These are phyloP conservation scores for Arachis hypogaea DNA, from an alignment of 306 rosid genomes.

Conservation along the genomic window DNA sequence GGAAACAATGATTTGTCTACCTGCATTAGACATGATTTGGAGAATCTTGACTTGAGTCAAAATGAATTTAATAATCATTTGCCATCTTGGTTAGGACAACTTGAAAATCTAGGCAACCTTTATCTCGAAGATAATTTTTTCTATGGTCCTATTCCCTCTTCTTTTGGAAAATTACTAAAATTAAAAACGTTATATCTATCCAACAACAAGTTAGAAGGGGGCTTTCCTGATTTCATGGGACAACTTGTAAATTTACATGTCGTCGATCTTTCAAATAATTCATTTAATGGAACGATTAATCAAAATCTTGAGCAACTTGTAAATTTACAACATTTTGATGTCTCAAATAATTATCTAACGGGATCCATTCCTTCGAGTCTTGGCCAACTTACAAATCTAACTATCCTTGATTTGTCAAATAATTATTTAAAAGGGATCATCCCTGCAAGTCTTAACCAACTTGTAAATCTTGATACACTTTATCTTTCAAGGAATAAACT, in stretches of 20 bases:
- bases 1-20: not conserved
- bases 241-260: not conserved
- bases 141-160: not conserved
- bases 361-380: not conserved
- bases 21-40: not conserved
- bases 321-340: not conserved
- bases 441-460: not conserved
- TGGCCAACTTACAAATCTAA: not conserved
- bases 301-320: not conserved
- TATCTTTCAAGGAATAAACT: not conserved
- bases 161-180: not conserved
- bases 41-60: not conserved
- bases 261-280: not conserved
- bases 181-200: not conserved
- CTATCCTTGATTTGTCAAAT: not conserved
- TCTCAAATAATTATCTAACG: not conserved
- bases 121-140: not conserved
- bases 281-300: not conserved
- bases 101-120: not conserved
- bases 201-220: conserved; percentile 2
- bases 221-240: not conserved
- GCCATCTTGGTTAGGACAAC: not conserved
- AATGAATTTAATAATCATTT: not conserved
- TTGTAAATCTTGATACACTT: not conserved
- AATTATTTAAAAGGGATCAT: not conserved